Base-by-base conservation (phyloP, 371 early-diverging fungal species). In the Apophysomyces trapeziformis region DNA sequence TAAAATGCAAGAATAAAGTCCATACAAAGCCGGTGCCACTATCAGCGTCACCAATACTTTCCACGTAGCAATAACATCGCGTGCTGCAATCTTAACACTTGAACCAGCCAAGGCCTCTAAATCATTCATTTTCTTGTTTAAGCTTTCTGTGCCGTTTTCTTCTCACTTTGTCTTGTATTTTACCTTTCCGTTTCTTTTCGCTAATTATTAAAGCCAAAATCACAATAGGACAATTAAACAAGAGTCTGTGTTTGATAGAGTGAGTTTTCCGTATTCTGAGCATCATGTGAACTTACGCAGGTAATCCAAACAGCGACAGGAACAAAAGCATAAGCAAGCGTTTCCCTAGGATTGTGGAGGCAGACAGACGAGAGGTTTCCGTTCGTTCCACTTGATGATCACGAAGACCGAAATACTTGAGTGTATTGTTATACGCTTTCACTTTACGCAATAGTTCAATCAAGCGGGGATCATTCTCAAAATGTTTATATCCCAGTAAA, bases 61-160 rank as follows among this genome's bases (percentile, higher is more conserved):
- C 96, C 95, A 95, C 1, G 96, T 93, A 0, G 93, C 91, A 7
- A 95, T 75, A 5, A 96, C 95, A 75, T 96, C 96, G 38, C 86
- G 86, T 14, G 91, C 96, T 38, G 85, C 85, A 63, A 95, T 86
- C 70, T 96, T 96, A 58, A 96, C 95, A 58, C 82, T 87, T 9
- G 93, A 93, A 12, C 85, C 87, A 4, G 88, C 90, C 41, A 90
- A 72, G 5, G 95, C 96, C 71, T 93, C 92, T 76, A 70, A 70
- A 36, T 80, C 76, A 7, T 26, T 26, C 32, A 26, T 26, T 26
- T 26, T 26, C 32, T 26, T 18, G 32, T 32, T 21, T 37, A 38
- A 14, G 4, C 12, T 12, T 26, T 36, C 18, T 13, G 4, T 13
- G 5, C 18, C 44, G 6, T 38, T 26, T 44, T 36, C 37, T 56